A percentile compares a stretch with the other conserved stretches of the same genome.
Evolutionary conservation across 768 basidiomycete species (phyloP).

Genomic region (Boletus pseudo-olivaceus): DNA sequence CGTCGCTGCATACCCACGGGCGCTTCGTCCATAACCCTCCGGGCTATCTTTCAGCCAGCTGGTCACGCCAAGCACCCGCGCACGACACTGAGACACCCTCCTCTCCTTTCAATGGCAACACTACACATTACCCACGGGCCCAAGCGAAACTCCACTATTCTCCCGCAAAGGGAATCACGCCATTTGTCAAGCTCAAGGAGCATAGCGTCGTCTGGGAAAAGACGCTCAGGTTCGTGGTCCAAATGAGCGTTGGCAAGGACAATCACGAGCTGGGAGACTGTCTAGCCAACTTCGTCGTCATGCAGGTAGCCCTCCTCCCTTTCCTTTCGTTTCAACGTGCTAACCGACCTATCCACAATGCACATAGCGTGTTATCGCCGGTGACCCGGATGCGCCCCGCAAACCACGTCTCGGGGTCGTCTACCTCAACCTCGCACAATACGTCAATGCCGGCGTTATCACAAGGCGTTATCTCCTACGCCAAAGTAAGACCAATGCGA

Average conservation of each 20-base stretch:
- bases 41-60: slow-evolving; percentile 27
- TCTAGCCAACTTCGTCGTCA: slow-evolving; percentile 63
- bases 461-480: slow-evolving; percentile 64
- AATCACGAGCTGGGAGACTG: slow-evolving; percentile 44
- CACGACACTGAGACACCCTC: not conserved
- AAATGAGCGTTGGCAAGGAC: slow-evolving; percentile 58
- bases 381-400: slow-evolving; percentile 52
- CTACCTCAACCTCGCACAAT: slow-evolving; percentile 72
- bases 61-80: slow-evolving; percentile 17
- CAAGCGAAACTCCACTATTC: slow-evolving; percentile 20
- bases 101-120: not conserved
- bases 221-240: slow-evolving; percentile 52
- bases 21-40: slow-evolving; percentile 4
- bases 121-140: not conserved
- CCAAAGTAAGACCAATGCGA: slow-evolving; percentile 77
- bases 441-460: slow-evolving; percentile 54
- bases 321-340: not conserved
- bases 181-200: slow-evolving; percentile 55
- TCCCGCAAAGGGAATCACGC: slow-evolving; percentile 57
- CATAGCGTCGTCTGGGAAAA: slow-evolving; percentile 65
- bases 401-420: slow-evolving; percentile 64
- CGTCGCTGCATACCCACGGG: slow-evolving; percentile 3
- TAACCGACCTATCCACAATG: not conserved
- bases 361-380: slow-evolving; percentile 50
- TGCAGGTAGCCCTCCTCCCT: slow-evolving; percentile 41